phyloP scores from a whole-genome alignment of 768 basidiomycete genomes.

The Naganishia onofrii region DNA sequence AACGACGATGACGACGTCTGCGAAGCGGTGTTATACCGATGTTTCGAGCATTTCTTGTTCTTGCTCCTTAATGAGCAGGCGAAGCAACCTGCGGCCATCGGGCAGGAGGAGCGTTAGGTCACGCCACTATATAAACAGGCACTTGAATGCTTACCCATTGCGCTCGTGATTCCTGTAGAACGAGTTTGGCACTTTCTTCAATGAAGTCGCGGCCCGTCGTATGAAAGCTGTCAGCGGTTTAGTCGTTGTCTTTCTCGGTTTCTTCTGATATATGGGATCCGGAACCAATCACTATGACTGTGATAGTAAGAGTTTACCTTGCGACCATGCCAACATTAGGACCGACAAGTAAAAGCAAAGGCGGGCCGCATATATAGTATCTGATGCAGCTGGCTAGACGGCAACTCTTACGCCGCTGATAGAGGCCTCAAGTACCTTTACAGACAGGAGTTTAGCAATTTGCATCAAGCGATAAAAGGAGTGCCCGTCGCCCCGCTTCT shows the following conservation, averaged over 20 bases:
- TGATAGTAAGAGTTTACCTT: no score
- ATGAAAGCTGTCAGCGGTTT: no score
- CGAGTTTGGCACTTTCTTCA: not conserved
- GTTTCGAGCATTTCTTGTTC: constrained; percentile 25
- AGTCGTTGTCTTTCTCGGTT: no score
- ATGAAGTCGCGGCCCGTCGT: not conserved
- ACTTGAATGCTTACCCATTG: constrained; percentile 8
- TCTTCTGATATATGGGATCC: no score
- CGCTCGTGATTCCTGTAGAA: not conserved
- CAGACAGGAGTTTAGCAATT: not conserved
- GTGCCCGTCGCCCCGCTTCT: not conserved
- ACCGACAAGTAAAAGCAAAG: not conserved
- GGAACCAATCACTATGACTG: no score
- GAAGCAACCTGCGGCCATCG: not conserved
- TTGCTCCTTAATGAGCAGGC: constrained; percentile 7
- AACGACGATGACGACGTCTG: not conserved
- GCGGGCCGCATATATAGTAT: not conserved
- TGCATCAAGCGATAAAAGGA: not conserved
- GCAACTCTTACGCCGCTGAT: not conserved
- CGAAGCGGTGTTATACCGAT: constrained; percentile 1
- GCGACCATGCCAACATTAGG: not conserved
- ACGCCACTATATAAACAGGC: not conserved
- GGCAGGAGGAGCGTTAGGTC: not conserved
- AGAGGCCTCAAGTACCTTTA: constrained; percentile 1
- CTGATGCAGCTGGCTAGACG: not conserved